Evolutionary conservation across 345 rosid species (phyloP), one percentile per base, ranked within the genome.

Genomic region (Rhodomyrtus tomentosa): DNA sequence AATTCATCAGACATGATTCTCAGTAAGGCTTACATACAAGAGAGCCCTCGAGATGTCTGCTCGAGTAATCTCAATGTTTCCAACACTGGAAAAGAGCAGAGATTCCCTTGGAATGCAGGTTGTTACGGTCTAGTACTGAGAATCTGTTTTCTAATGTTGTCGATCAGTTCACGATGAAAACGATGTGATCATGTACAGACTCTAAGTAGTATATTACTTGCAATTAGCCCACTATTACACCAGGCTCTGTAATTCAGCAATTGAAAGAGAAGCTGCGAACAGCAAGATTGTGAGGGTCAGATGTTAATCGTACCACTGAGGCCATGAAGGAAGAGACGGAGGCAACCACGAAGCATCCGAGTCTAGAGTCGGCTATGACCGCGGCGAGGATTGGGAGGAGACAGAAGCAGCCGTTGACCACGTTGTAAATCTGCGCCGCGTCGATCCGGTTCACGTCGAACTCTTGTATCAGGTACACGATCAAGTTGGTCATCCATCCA

Each of bases 351-450:
- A 87, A 87, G 86, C 89, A 87, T 29, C 92, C 92, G 0, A 90
- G 58, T 82, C 85, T 81, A 18, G 94, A 91, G 81, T 93, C 93
- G 6, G 94, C 92, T 24, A 90, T 48, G 48, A 89, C 82, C 32
- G 87, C 89, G 14, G 86, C 88, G 1, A 86, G 22, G 20, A 88
- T 3, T 4, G 85, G 89, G 27, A 87, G 58, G 10, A 88, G 83
- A 81, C 20, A 79, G 82, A 13, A 5, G 84, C 87, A 81, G 45
- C 89, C 88, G n/a, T 51, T 55, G 14, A 89, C 36, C 20, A 86
- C 55, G 59, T 86, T 89, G 52, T 9, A 72, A 49, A 88, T 56
- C 85, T 88, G 89, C n/a, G 88, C 86, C 18, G 89, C 90, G 32
- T 87, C 83, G 29, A 88, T 88, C 62, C 84, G 86, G 42, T 80